Conservation (phyloP, 768 basidiomycete genomes). For the Chlorophyllum brunneum region DNA sequence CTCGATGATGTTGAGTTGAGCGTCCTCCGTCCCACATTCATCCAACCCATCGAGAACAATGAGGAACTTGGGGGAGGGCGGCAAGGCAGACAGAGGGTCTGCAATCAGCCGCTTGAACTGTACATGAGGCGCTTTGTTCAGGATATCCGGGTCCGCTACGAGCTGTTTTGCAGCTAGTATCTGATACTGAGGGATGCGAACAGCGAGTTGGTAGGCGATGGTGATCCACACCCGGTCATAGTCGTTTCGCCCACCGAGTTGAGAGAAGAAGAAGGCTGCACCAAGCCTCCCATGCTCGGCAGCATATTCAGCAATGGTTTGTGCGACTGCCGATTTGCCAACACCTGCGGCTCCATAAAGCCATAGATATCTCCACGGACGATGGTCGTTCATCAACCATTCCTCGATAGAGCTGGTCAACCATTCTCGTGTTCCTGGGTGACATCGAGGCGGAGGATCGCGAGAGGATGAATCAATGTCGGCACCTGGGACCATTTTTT, state of each 20-base stretch:
- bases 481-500: not conserved
- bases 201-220: not conserved
- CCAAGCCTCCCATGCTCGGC: not conserved
- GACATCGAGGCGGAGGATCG: not conserved
- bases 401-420: not conserved
- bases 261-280: not conserved
- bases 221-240: not conserved
- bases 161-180: not conserved
- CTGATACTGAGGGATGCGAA: not conserved
- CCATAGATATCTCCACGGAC: not conserved
- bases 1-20: constrained; percentile 1
- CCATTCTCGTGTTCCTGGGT: constrained; percentile 5
- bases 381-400: not conserved
- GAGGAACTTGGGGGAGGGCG: not conserved
- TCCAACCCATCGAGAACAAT: constrained; percentile 5
- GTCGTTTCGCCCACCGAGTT: not conserved
- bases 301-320: not conserved
- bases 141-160: not conserved
- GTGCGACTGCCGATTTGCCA: not conserved
- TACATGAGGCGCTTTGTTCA: not conserved
- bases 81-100: not conserved
- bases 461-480: not conserved
- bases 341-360: not conserved
- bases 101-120: constrained; percentile 4
- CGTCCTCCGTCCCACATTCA: not conserved